phyloP scores from a whole-genome alignment of 331 rosid species.

The Telfairia occidentalis region DNA sequence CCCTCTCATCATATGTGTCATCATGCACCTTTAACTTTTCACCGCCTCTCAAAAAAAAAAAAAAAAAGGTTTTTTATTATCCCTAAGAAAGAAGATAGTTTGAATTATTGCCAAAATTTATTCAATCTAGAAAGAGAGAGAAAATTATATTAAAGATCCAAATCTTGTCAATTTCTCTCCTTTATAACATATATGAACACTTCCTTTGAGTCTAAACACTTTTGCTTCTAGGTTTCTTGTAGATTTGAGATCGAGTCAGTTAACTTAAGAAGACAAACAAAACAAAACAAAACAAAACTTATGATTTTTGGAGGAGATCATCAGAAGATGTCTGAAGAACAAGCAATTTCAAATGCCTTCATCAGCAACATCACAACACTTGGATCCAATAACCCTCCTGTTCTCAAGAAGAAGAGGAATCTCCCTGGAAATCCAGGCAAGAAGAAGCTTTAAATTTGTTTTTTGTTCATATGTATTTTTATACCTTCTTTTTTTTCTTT shows the following conservation, averaged over 20 bases:
- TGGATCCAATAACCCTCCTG: slow-evolving; percentile 34
- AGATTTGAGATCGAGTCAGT: slow-evolving; percentile 7
- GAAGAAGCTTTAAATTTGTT: not conserved
- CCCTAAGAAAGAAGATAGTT: not conserved
- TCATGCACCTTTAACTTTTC: slow-evolving; percentile 15
- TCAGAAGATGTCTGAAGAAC: slow-evolving; percentile 35
- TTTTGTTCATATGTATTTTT: not conserved
- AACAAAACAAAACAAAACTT: not conserved
- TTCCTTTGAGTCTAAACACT: not conserved
- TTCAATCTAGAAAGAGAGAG: not conserved
- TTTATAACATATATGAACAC: not conserved
- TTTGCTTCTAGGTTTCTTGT: slow-evolving; percentile 5
- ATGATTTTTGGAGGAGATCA: not conserved
- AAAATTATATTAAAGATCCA: not conserved
- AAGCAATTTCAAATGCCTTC: slow-evolving; percentile 31
- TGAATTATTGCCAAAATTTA: slow-evolving; percentile 5
- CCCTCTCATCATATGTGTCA: slow-evolving; percentile 13
- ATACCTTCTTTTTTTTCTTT: not conserved
- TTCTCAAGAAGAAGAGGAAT: slow-evolving; percentile 54
- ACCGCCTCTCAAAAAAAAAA: not conserved
- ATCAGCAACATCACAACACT: slow-evolving; percentile 32
- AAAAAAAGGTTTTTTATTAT: not conserved
- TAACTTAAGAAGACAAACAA: not conserved
- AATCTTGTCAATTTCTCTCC: not conserved
- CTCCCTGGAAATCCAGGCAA: slow-evolving; percentile 85